A percentile compares a stretch with the other conserved stretches of the same genome.
phyloP scores from a whole-genome alignment of 2,329 filamentous ascomycete genomes.

The Fonsecaea pugnacius region DNA sequence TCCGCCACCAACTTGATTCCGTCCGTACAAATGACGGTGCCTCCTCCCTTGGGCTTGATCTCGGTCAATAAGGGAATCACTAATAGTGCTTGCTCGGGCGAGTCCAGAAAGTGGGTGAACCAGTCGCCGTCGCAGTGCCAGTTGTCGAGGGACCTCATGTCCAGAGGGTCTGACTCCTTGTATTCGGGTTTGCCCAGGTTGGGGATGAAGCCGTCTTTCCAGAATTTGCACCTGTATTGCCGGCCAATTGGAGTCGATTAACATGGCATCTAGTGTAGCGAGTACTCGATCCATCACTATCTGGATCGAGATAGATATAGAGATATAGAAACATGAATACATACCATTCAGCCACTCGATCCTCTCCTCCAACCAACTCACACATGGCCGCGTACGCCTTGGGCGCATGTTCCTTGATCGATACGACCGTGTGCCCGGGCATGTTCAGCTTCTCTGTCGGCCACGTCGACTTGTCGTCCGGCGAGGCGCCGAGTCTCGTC shows the following conservation, averaged over 20 bases:
- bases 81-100: conserved; percentile 69
- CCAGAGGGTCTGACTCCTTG: conserved; percentile 53
- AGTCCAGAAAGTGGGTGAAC: conserved; percentile 73
- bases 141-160: conserved; percentile 57
- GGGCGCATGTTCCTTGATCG: conserved; percentile 62
- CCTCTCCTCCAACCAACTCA: conserved; percentile 68
- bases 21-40: conserved; percentile 66
- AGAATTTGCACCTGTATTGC: conserved; percentile 46
- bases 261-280: no score
- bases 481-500: conserved; percentile 35
- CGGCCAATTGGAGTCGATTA: no score
- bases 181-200: conserved; percentile 65
- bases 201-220: conserved; percentile 71
- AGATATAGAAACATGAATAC: no score
- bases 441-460: conserved; percentile 64
- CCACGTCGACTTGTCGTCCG: conserved; percentile 69
- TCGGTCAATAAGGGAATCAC: conserved; percentile 71
- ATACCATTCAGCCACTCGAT: conserved; percentile 51
- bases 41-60: conserved; percentile 63
- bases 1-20: conserved; percentile 63
- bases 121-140: conserved; percentile 77
- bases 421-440: conserved; percentile 61
- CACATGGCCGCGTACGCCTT: conserved; percentile 70
- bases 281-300: no score
- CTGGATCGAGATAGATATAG: no score